These are phyloP conservation scores for Penicillium ochrochloron DNA, from an alignment of 495 filamentous ascomycete genomes.

Conservation along the genomic window DNA sequence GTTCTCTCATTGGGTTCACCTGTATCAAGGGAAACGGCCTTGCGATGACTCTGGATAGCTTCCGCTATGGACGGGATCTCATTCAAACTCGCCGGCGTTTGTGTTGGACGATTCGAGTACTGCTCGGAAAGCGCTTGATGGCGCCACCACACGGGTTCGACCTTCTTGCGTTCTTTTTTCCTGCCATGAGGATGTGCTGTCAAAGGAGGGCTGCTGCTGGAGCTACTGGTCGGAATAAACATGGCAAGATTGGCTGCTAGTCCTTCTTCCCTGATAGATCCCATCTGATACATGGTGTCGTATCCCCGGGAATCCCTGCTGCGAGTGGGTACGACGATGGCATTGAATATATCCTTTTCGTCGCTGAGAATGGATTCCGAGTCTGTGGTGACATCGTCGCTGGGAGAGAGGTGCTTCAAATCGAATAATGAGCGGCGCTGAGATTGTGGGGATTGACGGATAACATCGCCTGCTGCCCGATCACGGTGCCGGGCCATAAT, in stretches of 20 bases:
- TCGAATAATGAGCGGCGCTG: slow-evolving; percentile 1
- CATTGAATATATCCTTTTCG: slow-evolving; percentile 51
- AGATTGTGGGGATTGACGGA: neutral
- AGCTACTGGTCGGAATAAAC: slow-evolving; percentile 29
- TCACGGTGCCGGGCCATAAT: slow-evolving; percentile 1
- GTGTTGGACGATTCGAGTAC: slow-evolving; percentile 3
- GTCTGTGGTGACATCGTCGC: slow-evolving; percentile 17
- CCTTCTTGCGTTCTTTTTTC: slow-evolving; percentile 12
- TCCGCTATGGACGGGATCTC: neutral
- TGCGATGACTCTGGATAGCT: slow-evolving; percentile 23
- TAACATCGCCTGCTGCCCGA: neutral
- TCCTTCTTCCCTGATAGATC: slow-evolving; percentile 31
- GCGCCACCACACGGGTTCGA: slow-evolving; percentile 18
- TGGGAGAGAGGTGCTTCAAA: neutral
- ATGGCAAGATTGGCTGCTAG: slow-evolving; percentile 42
- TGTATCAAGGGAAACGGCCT: slow-evolving; percentile 31
- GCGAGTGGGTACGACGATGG: slow-evolving; percentile 34
- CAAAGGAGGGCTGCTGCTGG: slow-evolving; percentile 13
- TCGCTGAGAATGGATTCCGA: slow-evolving; percentile 45
- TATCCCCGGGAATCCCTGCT: slow-evolving; percentile 22
- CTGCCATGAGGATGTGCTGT: neutral
- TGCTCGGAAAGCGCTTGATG: slow-evolving; percentile 28
- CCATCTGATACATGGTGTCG: slow-evolving; percentile 13
- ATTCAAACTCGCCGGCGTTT: slow-evolving; percentile 5
- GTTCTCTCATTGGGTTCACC: slow-evolving; percentile 13